phyloP scores from a whole-genome alignment of 2,329 filamentous ascomycete species.

The Cytospora piceae region DNA sequence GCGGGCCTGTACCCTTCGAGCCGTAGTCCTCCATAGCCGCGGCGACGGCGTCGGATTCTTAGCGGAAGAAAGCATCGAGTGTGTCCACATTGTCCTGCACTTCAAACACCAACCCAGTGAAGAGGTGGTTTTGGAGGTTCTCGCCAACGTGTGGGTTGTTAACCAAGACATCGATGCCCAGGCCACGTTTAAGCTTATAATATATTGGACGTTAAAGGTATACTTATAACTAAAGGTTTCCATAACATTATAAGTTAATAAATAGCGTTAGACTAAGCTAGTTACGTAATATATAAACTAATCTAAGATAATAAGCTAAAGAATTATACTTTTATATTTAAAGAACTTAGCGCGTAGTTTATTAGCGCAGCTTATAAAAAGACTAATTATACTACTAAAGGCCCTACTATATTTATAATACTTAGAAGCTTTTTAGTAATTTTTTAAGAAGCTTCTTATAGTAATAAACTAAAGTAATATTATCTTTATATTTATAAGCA shows the following conservation, averaged over 20 bases:
- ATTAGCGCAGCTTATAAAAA: not conserved
- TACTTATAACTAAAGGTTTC: not conserved
- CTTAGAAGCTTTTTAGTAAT: not conserved
- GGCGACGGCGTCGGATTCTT: slow-evolving; percentile 21
- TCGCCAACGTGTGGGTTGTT: slow-evolving; percentile 36
- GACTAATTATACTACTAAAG: not conserved
- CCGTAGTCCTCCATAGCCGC: slow-evolving; percentile 17
- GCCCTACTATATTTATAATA: not conserved
- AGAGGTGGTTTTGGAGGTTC: slow-evolving; percentile 30
- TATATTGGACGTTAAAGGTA: not conserved
- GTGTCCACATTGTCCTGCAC: slow-evolving; percentile 14
- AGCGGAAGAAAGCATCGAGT: slow-evolving; percentile 21
- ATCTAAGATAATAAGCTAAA: not conserved
- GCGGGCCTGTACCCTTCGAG: slow-evolving; percentile 16
- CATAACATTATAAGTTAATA: not conserved
- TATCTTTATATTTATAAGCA: not conserved
- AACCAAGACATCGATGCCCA: slow-evolving; percentile 32
- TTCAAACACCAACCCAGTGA: slow-evolving; percentile 7
- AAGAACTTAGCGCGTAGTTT: not conserved
- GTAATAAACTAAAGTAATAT: not conserved
- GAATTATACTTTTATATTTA: not conserved
- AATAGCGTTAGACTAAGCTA: not conserved
- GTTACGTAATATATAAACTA: not conserved
- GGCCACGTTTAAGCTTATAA: not conserved
- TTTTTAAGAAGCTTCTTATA: not conserved